Base-by-base conservation (phyloP, 345 rosid species). In the Linum trigynum region DNA sequence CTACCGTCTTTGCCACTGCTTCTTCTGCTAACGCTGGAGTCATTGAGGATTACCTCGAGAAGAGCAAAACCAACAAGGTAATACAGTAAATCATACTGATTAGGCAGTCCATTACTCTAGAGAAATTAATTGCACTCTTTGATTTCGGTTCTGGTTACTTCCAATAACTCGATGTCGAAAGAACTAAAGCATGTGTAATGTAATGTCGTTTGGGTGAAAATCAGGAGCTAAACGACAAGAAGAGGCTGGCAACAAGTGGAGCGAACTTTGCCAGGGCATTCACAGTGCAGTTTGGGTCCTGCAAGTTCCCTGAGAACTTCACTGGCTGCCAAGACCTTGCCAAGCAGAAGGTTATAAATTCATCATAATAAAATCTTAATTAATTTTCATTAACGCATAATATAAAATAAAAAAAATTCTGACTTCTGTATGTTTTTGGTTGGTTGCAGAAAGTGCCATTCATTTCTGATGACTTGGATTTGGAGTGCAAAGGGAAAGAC, bases 241-340 rank as follows among this genome's bases (percentile, higher is more conserved):
- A 90, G 88, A 88, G 97, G 70, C 74, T 94, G 80, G 97, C 96
- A 38, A 90, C 99, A 16, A 94, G 91, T 66, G 97, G 97, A 53
- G 97, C 99, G 3, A 94, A 94, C 83, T 90, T 94, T 74, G 89
- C 97, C 0, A 82, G 97, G 77, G 99, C 99, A 36, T 90, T 73
- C 83, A 94, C 99, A 0, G 97, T 94, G 40, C 73, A 94, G 74
- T 90, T 90, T 51, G 97, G 99, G 40, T 67, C 82, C 59, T 94
- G 99, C 86, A 86, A 88, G 82, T 94, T 94, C 91, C 99, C 99
- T 2, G 91, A 90, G 75, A 94, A 94, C 83, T 94, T 94, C 80
- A 90, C 99, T 15, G 99, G 96, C 43, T 90, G 97, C 84, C 97
- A 94, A 77, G 99, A 86, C 81, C 99, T 90, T 69, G 97, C 99